Conservation (phyloP, 805 yeast genomes). For the Candida coleopterorum region DNA sequence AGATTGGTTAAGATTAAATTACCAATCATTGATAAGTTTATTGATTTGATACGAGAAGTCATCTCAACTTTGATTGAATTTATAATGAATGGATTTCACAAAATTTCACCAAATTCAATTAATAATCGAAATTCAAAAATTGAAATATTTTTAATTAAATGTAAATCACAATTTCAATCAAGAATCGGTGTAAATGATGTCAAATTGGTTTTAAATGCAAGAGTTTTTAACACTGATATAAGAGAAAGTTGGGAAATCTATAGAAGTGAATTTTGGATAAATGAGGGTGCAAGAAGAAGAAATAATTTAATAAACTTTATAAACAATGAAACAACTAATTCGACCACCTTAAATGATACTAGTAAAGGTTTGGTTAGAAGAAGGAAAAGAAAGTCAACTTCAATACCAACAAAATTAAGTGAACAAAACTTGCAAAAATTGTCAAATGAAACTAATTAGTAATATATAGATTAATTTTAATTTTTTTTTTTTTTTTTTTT, state of each 20-base stretch:
- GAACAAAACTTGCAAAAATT: conserved; percentile 17
- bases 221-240: conserved; percentile 75
- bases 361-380: conserved; percentile 7
- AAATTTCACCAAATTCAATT: conserved; percentile 27
- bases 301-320: conserved; percentile 30
- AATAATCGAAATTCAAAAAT: conserved; percentile 28
- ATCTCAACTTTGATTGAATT: conserved; percentile 25
- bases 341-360: neutral
- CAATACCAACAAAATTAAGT: conserved; percentile 10
- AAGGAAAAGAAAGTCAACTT: conserved; percentile 14
- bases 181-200: conserved; percentile 70
- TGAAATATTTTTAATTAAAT: conserved; percentile 36
- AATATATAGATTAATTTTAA: neutral
- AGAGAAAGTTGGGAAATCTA: conserved; percentile 95
- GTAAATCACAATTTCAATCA: conserved; percentile 48
- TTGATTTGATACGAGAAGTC: conserved; percentile 35
- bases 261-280: conserved; percentile 88
- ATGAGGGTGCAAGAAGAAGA: conserved; percentile 66
- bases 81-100: conserved; percentile 28
- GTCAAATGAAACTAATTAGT: neutral
- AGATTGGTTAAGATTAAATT: conserved; percentile 61
- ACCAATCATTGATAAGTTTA: conserved; percentile 27
- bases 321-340: conserved; percentile 8
- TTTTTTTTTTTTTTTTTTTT: neutral
- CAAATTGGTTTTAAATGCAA: conserved; percentile 73